Evolutionary conservation across 805 yeast species (phyloP).

Genomic region (Lipomyces sp.): DNA sequence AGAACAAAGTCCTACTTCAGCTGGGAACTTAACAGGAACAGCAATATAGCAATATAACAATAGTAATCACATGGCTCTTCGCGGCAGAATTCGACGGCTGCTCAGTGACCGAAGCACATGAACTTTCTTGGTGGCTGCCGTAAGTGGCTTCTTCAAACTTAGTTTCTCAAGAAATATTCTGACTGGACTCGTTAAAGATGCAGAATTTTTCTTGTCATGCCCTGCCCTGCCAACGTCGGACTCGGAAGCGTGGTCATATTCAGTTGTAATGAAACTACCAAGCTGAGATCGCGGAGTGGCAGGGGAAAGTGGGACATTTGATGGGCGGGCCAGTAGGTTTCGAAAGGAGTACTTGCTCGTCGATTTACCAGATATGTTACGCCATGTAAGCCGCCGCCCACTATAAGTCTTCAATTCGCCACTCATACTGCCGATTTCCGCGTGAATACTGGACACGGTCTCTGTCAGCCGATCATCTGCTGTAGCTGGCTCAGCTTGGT

Average conservation of each 20-base stretch:
- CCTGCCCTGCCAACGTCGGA: neutral
- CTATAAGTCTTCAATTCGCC: neutral
- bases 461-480: neutral
- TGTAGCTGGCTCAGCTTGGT: neutral
- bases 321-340: neutral
- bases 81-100: slow-evolving; percentile 1
- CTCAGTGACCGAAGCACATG: neutral
- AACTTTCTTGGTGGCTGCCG: neutral
- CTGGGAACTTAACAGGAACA: neutral
- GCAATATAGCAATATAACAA: neutral
- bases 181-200: neutral
- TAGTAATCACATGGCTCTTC: neutral
- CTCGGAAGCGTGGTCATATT: neutral
- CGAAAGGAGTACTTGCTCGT: neutral
- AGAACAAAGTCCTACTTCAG: too few relatives aligned
- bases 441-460: neutral
- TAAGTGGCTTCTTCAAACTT: neutral
- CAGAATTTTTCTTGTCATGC: neutral
- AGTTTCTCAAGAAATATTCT: neutral
- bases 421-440: neutral
- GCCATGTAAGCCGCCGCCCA: neutral
- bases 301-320: neutral
- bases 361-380: slow-evolving; percentile 1
- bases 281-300: neutral
- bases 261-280: slow-evolving; percentile 1